Evolutionary conservation across 345 rosid species (phyloP).

Genomic region (Microcos paniculata): DNA sequence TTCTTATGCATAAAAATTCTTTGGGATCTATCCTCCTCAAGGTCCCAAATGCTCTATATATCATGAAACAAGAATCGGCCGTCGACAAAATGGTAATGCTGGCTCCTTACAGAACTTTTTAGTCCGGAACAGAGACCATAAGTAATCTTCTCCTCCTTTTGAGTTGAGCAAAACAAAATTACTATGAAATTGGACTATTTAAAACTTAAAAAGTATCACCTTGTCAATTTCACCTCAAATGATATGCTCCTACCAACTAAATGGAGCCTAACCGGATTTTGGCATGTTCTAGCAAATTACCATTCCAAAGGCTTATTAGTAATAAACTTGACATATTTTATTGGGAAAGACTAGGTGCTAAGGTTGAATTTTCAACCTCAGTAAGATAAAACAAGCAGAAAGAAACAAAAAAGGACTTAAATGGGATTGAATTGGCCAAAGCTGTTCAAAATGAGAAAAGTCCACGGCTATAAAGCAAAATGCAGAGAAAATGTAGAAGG

Average conservation of each 20-base stretch:
- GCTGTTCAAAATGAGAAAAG: not conserved
- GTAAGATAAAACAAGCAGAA: not conserved
- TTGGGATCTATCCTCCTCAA: not conserved
- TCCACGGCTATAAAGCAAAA: not conserved
- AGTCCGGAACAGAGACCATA: not conserved
- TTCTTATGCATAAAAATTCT: not conserved
- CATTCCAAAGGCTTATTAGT: not conserved
- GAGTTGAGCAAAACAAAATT: not conserved
- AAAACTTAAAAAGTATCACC: not conserved
- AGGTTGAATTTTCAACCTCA: slow-evolving; percentile 6
- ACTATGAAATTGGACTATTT: not conserved
- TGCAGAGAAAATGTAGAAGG: not conserved
- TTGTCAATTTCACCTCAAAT: not conserved
- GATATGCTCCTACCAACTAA: not conserved
- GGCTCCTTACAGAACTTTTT: not conserved
- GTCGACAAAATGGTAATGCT: not conserved
- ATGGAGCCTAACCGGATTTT: not conserved
- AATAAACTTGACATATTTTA: not conserved
- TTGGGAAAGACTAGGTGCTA: not conserved
- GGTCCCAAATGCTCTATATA: not conserved
- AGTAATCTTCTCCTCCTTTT: not conserved
- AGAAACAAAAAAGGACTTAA: not conserved
- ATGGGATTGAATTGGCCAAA: not conserved
- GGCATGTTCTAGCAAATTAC: not conserved
- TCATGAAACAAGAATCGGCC: too few relatives aligned